These are phyloP conservation scores for Saccharomycopsis hybrid DNA, from an alignment of 1,139 yeast genomes.

Conservation along the genomic window DNA sequence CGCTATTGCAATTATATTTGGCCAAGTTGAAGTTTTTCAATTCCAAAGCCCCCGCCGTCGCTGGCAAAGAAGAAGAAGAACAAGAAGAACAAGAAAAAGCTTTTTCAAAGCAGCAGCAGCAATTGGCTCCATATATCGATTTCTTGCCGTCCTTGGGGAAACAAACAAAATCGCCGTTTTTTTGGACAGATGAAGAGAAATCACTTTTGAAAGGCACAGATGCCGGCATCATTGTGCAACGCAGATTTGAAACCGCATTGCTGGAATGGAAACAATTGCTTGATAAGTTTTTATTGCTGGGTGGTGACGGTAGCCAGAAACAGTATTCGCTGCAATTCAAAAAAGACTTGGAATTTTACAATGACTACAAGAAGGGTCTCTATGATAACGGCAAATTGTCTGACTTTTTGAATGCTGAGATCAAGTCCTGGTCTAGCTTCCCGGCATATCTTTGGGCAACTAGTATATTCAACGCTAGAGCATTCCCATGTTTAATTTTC, in stretches of 20 bases:
- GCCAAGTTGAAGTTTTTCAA: conserved; percentile 18
- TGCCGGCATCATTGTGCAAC: conserved; percentile 38
- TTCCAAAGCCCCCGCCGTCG: conserved; percentile 22
- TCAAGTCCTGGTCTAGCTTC: conserved; percentile 50
- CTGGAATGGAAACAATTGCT: conserved; percentile 16
- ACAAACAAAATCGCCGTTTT: conserved; percentile 8
- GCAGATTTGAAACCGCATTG: conserved; percentile 21
- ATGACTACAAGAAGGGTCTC: no score
- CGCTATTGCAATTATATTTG: conserved; percentile 25
- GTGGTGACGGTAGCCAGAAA: neutral
- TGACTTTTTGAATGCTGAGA: neutral
- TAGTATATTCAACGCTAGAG: conserved; percentile 63
- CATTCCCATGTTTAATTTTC: conserved; percentile 59
- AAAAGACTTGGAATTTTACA: neutral
- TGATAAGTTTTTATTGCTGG: neutral
- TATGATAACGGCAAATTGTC: neutral
- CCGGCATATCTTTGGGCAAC: conserved; percentile 69
- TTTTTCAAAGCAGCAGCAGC: conserved; percentile 25
- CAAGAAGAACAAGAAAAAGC: conserved; percentile 24
- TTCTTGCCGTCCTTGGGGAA: conserved; percentile 7
- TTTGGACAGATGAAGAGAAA: conserved; percentile 8
- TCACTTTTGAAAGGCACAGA: conserved; percentile 34
- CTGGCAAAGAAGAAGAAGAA: neutral
- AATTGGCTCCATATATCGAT: conserved; percentile 31
- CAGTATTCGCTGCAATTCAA: neutral